These are phyloP conservation scores for Boletus sp. DNA, from an alignment of 768 basidiomycete genomes.

Conservation along the genomic window DNA sequence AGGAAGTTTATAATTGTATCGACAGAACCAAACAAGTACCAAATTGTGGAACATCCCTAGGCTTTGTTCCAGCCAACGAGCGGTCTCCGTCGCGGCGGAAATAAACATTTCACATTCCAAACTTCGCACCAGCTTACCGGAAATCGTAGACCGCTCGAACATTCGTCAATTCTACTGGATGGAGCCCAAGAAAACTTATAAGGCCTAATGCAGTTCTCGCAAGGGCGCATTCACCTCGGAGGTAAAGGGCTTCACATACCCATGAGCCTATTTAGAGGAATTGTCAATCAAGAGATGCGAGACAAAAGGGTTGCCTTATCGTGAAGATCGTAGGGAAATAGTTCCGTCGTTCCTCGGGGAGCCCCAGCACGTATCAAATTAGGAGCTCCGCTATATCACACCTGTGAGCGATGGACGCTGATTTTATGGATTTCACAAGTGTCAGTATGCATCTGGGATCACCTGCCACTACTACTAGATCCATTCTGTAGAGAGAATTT, in stretches of 20 bases:
- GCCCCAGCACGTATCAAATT: constrained; percentile 1
- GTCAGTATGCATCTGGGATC: neutral
- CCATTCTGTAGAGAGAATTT: neutral
- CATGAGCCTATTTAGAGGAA: neutral
- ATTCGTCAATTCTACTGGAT: constrained; percentile 1
- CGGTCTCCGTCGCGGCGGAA: constrained; percentile 15
- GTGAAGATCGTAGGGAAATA: constrained; percentile 5
- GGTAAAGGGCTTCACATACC: constrained; percentile 8
- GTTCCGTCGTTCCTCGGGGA: neutral
- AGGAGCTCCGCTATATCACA: neutral
- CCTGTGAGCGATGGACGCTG: constrained; percentile 1
- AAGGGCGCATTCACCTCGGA: neutral
- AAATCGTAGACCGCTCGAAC: constrained; percentile 1
- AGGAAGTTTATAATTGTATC: constrained; percentile 15
- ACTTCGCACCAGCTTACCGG: neutral
- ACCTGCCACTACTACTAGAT: constrained; percentile 2
- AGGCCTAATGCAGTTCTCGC: neutral
- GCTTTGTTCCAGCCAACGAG: neutral
- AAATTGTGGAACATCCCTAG: constrained; percentile 2
- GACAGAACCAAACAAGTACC: constrained; percentile 24
- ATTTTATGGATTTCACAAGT: neutral
- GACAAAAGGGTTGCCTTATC: constrained; percentile 8
- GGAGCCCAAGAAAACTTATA: neutral
- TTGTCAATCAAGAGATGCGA: constrained; percentile 6
- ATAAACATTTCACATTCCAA: constrained; percentile 2